Evolutionary conservation across 331 rosid species (phyloP).

Genomic region (Acacia concinna): DNA sequence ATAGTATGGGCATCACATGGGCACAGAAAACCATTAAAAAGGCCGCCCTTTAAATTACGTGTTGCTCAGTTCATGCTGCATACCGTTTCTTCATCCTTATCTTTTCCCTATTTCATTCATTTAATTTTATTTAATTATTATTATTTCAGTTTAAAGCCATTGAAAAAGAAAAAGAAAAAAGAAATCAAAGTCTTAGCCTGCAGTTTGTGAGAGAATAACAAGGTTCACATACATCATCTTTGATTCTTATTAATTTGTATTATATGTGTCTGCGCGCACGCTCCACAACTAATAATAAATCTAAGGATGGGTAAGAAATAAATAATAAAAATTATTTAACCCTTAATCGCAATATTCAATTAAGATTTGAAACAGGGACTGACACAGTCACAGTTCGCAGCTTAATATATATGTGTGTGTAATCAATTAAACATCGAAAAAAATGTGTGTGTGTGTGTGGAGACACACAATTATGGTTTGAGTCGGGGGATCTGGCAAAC

Average conservation of each 20-base stretch:
- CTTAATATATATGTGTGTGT: too few species aligned
- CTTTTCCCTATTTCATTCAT: not conserved
- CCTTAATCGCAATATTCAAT: not conserved
- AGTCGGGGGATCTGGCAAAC: not conserved
- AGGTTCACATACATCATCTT: not conserved
- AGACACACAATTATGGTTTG: too few species aligned
- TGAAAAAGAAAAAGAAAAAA: not conserved
- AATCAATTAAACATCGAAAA: too few species aligned
- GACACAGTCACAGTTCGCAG: not conserved
- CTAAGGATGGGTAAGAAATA: not conserved
- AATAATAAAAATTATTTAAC: not conserved
- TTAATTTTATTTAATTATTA: not conserved
- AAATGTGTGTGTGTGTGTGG: too few species aligned
- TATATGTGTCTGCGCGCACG: too few species aligned
- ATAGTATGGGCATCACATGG: conserved; percentile 13
- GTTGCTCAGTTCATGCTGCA: not conserved
- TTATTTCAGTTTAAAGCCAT: not conserved
- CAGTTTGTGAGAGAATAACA: not conserved
- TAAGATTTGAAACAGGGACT: not conserved
- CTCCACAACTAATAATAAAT: too few species aligned
- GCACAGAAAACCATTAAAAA: conserved; percentile 13
- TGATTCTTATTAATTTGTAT: too few species aligned
- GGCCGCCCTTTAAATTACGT: not conserved
- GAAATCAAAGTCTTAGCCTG: not conserved
- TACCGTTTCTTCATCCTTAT: not conserved